Evolutionary conservation across 768 basidiomycete species (phyloP).

Genomic region (Dacryopinax primogenitus): DNA sequence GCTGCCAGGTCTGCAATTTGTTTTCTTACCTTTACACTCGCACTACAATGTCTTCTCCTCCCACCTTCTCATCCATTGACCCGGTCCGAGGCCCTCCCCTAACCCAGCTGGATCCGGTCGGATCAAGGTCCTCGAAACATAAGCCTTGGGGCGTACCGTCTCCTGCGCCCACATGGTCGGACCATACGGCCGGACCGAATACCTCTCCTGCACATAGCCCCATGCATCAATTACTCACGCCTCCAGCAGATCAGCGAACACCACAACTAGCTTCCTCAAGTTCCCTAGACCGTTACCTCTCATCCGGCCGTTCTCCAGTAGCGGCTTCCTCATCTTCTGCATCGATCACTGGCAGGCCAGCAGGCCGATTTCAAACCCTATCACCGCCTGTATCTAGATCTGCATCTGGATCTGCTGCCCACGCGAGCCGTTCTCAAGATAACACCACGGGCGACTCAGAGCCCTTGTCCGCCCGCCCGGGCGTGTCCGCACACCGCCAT

Average conservation of each 20-base stretch:
- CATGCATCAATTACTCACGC: neutral
- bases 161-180: neutral
- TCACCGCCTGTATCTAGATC: neutral
- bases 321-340: neutral
- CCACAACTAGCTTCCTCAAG: neutral
- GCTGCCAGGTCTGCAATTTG: slow-evolving; percentile 4
- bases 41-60: neutral
- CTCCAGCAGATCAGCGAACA: neutral
- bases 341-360: neutral
- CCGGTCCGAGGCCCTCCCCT: neutral
- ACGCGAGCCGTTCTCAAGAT: neutral
- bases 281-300: neutral
- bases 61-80: neutral
- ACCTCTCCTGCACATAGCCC: neutral
- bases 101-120: neutral
- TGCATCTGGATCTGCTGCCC: neutral
- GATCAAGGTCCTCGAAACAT: neutral
- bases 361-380: neutral
- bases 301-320: neutral
- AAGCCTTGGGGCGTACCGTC: neutral
- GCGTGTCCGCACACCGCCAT: neutral
- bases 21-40: neutral
- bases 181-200: neutral
- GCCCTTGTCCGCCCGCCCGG: neutral
- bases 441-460: neutral